These are phyloP conservation scores for Laetiporus sulphureus DNA, from an alignment of 1,284 basidiomycete genomes.

Conservation along the genomic window DNA sequence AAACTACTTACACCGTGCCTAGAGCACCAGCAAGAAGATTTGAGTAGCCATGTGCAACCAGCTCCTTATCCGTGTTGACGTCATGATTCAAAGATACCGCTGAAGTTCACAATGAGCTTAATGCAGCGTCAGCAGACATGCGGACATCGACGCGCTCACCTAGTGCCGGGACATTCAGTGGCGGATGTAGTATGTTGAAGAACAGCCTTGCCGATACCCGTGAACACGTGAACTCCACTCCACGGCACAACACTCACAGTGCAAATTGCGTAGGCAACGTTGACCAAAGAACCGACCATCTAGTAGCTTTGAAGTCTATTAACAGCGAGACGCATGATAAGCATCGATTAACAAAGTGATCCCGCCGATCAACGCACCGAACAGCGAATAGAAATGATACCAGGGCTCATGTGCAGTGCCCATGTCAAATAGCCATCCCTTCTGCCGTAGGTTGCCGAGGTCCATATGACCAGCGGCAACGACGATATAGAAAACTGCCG, in stretches of 20 bases:
- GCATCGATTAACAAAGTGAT: no score
- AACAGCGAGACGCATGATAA: no score
- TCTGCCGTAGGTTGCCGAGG: constrained; percentile 51
- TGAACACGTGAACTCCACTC: not conserved
- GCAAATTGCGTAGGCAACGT: constrained; percentile 82
- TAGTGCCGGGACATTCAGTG: constrained; percentile 89
- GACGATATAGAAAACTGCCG: constrained; percentile 79
- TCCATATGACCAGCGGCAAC: constrained; percentile 61
- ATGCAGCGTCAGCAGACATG: no score
- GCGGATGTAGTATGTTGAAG: constrained; percentile 93
- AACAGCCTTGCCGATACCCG: constrained; percentile 51
- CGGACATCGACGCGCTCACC: constrained; percentile 34
- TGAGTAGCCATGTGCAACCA: constrained; percentile 90
- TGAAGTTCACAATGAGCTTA: constrained; percentile 18
- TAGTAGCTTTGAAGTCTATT: constrained; percentile 56
- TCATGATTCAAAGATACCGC: constrained; percentile 90
- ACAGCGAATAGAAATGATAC: constrained; percentile 80
- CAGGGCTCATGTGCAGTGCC: constrained; percentile 57
- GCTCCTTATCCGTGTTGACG: constrained; percentile 89
- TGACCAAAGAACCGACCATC: constrained; percentile 61
- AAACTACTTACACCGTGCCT: constrained; percentile 65
- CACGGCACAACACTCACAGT: constrained; percentile 47
- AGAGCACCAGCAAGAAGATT: constrained; percentile 79
- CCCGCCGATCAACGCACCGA: constrained; percentile 40
- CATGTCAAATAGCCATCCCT: constrained; percentile 91